These are phyloP conservation scores for Exserohilum rostratum DNA, from an alignment of 2,329 filamentous ascomycete genomes.

Conservation along the genomic window DNA sequence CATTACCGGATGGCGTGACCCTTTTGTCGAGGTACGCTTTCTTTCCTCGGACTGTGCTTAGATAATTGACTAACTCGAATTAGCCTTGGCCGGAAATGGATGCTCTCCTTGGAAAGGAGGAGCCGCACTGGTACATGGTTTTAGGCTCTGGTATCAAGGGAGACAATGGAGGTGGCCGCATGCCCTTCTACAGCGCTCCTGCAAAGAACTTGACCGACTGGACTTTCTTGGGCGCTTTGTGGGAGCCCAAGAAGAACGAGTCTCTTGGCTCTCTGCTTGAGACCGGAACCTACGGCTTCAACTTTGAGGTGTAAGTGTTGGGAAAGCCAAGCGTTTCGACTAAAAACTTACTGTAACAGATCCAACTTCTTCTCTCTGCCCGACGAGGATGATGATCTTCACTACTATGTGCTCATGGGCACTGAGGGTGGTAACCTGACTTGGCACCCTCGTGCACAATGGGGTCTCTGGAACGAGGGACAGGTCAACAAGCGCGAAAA, in stretches of 20 bases:
- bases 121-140: slow-evolving; percentile 55
- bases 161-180: slow-evolving; percentile 53
- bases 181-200: slow-evolving; percentile 55
- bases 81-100: slow-evolving; percentile 52
- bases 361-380: slow-evolving; percentile 55
- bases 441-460: slow-evolving; percentile 49
- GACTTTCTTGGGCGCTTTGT: slow-evolving; percentile 55
- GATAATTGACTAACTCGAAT: slow-evolving; percentile 38
- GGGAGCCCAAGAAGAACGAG: slow-evolving; percentile 52
- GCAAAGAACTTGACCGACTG: slow-evolving; percentile 53
- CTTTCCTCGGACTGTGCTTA: not conserved
- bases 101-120: slow-evolving; percentile 47
- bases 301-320: slow-evolving; percentile 52
- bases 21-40: slow-evolving; percentile 30
- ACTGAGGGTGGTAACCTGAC: slow-evolving; percentile 54
- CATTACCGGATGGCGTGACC: slow-evolving; percentile 47
- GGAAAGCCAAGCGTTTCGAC: not conserved
- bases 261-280: slow-evolving; percentile 51
- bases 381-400: slow-evolving; percentile 52
- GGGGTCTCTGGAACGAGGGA: slow-evolving; percentile 56
- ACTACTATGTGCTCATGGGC: slow-evolving; percentile 54
- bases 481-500: slow-evolving; percentile 51
- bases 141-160: slow-evolving; percentile 56
- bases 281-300: slow-evolving; percentile 55
- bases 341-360: slow-evolving; percentile 18